Conservation (phyloP, 768 basidiomycete genomes). For the Mycena kentingensis region DNA sequence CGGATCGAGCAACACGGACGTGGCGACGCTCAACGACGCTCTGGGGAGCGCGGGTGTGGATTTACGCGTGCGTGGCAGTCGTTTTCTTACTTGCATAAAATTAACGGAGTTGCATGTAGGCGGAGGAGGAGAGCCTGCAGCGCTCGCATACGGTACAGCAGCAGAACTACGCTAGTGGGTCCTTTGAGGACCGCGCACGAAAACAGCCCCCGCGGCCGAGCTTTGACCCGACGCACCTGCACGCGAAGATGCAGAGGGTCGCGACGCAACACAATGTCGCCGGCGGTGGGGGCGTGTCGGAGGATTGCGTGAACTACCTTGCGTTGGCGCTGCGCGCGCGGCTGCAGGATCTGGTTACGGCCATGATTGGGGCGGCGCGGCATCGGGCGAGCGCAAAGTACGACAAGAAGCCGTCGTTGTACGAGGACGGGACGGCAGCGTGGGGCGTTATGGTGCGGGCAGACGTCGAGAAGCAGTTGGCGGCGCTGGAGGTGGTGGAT, state of each 20-base stretch:
- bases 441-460: constrained; percentile 75
- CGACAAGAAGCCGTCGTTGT: constrained; percentile 63
- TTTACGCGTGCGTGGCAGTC: constrained; percentile 55
- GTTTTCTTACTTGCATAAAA: neutral
- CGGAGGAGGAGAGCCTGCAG: constrained; percentile 83
- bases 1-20: constrained; percentile 43
- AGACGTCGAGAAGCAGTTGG: constrained; percentile 78
- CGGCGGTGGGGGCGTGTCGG: constrained; percentile 48
- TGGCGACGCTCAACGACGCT: constrained; percentile 81
- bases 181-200: constrained; percentile 75
- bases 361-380: constrained; percentile 65
- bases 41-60: constrained; percentile 87
- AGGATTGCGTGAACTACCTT: constrained; percentile 77
- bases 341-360: constrained; percentile 67
- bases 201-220: constrained; percentile 73
- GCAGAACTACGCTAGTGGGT: constrained; percentile 61
- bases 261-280: constrained; percentile 67
- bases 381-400: constrained; percentile 73
- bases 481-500: constrained; percentile 73
- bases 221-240: constrained; percentile 68
- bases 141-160: constrained; percentile 52
- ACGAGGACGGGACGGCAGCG: constrained; percentile 72
- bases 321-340: constrained; percentile 79
- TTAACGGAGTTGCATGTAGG: constrained; percentile 43
- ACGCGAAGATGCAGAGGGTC: constrained; percentile 68